phyloP scores from a whole-genome alignment of 2,329 filamentous ascomycete species.

The Nigrospora sphaerica region DNA sequence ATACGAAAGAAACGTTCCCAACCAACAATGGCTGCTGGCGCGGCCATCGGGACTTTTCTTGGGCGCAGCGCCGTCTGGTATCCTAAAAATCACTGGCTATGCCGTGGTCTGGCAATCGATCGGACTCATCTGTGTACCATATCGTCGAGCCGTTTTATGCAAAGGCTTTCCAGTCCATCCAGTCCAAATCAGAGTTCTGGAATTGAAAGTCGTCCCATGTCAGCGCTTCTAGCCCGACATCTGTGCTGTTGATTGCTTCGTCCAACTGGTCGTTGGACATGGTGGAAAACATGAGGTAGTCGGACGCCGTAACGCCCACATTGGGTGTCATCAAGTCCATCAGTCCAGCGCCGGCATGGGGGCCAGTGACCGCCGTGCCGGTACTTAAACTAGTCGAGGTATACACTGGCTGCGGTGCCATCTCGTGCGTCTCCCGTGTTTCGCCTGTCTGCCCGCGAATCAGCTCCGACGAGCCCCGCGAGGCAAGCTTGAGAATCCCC shows the following conservation, averaged over 20 bases:
- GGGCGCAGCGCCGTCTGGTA: no score
- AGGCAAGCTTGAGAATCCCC: conserved; percentile 33
- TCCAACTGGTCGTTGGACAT: conserved; percentile 27
- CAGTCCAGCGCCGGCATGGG: conserved; percentile 11
- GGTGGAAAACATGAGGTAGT: conserved; percentile 24
- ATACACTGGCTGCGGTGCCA: conserved; percentile 9
- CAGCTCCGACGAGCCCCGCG: conserved; percentile 14
- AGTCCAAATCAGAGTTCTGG: conserved; percentile 23
- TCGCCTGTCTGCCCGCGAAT: conserved; percentile 6
- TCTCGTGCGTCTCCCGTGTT: conserved; percentile 5
- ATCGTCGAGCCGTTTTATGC: background rate
- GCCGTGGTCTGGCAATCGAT: no score
- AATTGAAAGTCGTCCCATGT: conserved; percentile 27
- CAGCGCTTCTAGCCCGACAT: conserved; percentile 21
- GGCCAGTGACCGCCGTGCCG: background rate
- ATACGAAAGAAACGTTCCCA: no score
- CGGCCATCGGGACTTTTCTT: no score
- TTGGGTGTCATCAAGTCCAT: conserved; percentile 13
- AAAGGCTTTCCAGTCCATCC: conserved; percentile 25
- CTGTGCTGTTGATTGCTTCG: conserved; percentile 25
- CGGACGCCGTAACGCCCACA: conserved; percentile 9
- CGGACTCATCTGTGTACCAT: background rate
- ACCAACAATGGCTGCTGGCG: no score
- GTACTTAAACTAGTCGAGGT: no score
- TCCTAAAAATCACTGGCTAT: no score